Percentiles rank a stretch among this genome's conserved stretches.
phyloP scores from a whole-genome alignment of 2,329 filamentous ascomycete genomes.

The Aspergillus vadensis region DNA sequence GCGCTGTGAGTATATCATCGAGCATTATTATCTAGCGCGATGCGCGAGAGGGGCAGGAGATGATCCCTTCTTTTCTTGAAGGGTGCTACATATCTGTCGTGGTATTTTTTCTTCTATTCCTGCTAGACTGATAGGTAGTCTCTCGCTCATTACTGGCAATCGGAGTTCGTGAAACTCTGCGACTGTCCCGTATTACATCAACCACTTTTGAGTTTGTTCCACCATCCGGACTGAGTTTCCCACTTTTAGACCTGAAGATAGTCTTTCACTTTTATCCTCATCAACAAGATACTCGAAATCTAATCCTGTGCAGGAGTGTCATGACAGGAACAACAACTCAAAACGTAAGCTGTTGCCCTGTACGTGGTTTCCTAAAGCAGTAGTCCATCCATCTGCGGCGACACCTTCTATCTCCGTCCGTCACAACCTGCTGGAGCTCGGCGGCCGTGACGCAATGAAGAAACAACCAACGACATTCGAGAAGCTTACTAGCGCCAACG shows the following conservation, averaged over 20 bases:
- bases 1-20: neutral
- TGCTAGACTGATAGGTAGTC: neutral
- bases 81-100: neutral
- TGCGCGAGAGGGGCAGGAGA: neutral
- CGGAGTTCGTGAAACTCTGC: neutral
- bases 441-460: constrained; percentile 8
- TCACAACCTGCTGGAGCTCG: neutral
- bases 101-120: neutral
- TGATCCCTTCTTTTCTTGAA: constrained; percentile 7
- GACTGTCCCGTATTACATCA: neutral
- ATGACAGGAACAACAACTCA: neutral
- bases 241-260: neutral
- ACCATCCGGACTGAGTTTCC: neutral
- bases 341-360: neutral
- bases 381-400: neutral
- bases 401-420: constrained; percentile 1
- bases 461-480: constrained; percentile 8
- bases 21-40: constrained; percentile 1
- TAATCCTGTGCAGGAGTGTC: neutral
- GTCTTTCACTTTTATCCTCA: neutral
- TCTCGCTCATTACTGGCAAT: neutral
- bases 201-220: constrained; percentile 5
- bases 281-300: neutral
- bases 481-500: constrained; percentile 7
- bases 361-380: neutral